Base-by-base conservation (phyloP, 2,329 filamentous ascomycete species). In the Colletotrichum chrysophilum region DNA sequence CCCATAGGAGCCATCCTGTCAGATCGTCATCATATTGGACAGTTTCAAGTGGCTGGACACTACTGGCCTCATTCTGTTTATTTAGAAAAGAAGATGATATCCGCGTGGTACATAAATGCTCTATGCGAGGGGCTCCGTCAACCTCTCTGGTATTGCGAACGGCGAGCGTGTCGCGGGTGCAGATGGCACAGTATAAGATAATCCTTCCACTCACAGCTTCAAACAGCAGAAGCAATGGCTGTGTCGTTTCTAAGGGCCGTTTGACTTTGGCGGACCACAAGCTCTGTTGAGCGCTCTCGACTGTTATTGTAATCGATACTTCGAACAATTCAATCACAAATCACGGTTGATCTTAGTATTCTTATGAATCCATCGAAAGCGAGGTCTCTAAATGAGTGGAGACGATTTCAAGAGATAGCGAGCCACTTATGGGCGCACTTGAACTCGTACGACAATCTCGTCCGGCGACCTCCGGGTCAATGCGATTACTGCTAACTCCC, bases 361-460 rank as follows among this genome's bases (percentile, higher is more conserved):
- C 18, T 48, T 2, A 6, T 21, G 18, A 48, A 48, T 48, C n/a
- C 43, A 12, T 48, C 5, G 5, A 5, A 48, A 12, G 10, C 18
- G 18, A 48, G 18, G 10, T 1, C 3, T 12, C 5, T 2, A 5
- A 12, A 48, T 21, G 43, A 21, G 4, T 9, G 6, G 43, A 12
- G 18, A 48, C 4, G 4, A 12, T 48, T 12, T 48, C 1, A 18
- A n/a, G 5, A 48, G 18, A 4, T 1, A 48, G 9, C 3, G 0
- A 48, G 18, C 43, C n/a, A 6, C 14, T 48, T 4, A 12, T 12
- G 5, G 9, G 5, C 5, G 5, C 9, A 12, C 9, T 48, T 7
- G 5, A n/a, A n/a, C 18, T 48, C 38, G 1, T 7, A 48, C 18
- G 9, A 6, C 3, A 12, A 12, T 48, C 9, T n/a, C 9, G 2